Evolutionary conservation across 2,329 filamentous ascomycete genomes (phyloP).

Genomic region (Penicillium griseofulvum): DNA sequence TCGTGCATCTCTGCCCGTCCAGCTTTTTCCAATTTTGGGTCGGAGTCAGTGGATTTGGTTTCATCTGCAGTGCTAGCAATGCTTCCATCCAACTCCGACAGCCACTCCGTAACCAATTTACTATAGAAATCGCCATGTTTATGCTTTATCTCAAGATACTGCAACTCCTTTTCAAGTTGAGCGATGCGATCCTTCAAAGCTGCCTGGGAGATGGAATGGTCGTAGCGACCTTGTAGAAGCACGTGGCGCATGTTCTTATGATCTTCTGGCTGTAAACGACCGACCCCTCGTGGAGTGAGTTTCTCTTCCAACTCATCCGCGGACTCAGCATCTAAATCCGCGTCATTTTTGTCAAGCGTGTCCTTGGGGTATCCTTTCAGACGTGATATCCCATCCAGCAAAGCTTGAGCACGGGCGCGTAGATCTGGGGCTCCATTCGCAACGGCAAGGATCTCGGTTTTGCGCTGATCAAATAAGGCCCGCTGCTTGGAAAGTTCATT

Average conservation of each 20-base stretch:
- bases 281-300: slow-evolving; percentile 28
- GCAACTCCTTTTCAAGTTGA: slow-evolving; percentile 48
- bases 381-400: slow-evolving; percentile 39
- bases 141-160: slow-evolving; percentile 54
- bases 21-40: slow-evolving; percentile 46
- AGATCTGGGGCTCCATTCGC: slow-evolving; percentile 29
- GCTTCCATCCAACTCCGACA: slow-evolving; percentile 38
- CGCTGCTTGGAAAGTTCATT: slow-evolving; percentile 56
- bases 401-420: slow-evolving; percentile 31
- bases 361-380: slow-evolving; percentile 39
- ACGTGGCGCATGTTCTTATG: slow-evolving; percentile 51
- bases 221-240: slow-evolving; percentile 53
- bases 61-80: slow-evolving; percentile 13
- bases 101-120: slow-evolving; percentile 55
- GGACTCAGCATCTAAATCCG: slow-evolving; percentile 22
- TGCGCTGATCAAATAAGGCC: slow-evolving; percentile 49
- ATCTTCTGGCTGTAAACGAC: slow-evolving; percentile 22
- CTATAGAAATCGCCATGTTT: slow-evolving; percentile 58
- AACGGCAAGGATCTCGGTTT: slow-evolving; percentile 42
- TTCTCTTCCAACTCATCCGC: slow-evolving; percentile 15
- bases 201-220: slow-evolving; percentile 51
- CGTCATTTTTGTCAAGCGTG: slow-evolving; percentile 35
- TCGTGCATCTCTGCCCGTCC: slow-evolving; percentile 55
- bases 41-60: slow-evolving; percentile 25
- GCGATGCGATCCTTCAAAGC: slow-evolving; percentile 50